These are phyloP conservation scores for Pythium plurisporium DNA, from an alignment of 352 stramenopile genomes.

Conservation along the genomic window DNA sequence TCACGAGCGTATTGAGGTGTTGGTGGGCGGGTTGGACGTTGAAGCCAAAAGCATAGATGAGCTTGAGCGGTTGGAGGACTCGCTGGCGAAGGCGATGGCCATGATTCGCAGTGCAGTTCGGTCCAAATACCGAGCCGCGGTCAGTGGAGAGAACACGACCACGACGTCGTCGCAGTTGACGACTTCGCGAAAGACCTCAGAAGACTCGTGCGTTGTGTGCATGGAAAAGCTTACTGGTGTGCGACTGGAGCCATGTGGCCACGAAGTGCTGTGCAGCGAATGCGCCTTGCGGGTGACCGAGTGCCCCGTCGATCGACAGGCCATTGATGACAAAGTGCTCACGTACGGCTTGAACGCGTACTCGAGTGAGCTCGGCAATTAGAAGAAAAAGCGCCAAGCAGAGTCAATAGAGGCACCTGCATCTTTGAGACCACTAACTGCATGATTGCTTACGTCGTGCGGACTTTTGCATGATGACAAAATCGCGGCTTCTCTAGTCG, in stretches of 20 bases:
- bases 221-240: constrained; percentile 42
- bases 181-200: neutral
- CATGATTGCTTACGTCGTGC: too few relatives aligned
- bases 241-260: constrained; percentile 49
- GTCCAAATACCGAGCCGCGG: constrained; percentile 15
- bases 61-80: constrained; percentile 19
- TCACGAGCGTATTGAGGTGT: constrained; percentile 13
- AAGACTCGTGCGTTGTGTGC: constrained; percentile 45
- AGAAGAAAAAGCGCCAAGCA: too few relatives aligned
- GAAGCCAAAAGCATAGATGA: constrained; percentile 14
- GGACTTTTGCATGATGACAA: too few relatives aligned
- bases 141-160: too few relatives aligned
- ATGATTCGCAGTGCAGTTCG: constrained; percentile 12
- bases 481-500: constrained; percentile 49
- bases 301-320: constrained; percentile 57
- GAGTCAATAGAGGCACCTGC: neutral
- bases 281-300: constrained; percentile 45
- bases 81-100: neutral
- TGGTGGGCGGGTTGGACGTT: constrained; percentile 11
- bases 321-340: constrained; percentile 59
- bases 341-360: constrained; percentile 59
- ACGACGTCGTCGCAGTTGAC: neutral
- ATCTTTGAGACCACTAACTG: too few relatives aligned
- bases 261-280: constrained; percentile 53
- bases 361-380: too few relatives aligned